phyloP scores from a whole-genome alignment of 208 protist species.

The Plasmodiophora brassicae region DNA sequence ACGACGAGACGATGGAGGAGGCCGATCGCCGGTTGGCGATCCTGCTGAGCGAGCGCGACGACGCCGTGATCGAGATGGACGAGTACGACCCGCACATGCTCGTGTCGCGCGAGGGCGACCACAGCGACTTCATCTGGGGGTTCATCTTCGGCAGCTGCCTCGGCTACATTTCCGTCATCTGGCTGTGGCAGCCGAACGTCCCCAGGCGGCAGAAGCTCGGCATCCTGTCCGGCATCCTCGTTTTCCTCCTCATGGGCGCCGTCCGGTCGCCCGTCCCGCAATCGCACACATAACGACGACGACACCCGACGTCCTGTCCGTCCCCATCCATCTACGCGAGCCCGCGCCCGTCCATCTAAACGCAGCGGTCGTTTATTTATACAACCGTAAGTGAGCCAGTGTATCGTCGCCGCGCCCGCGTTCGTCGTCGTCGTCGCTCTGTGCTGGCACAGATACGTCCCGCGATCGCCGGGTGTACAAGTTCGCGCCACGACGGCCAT shows the following conservation, averaged over 20 bases:
- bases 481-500: no score
- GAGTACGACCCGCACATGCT: background rate
- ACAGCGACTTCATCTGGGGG: conserved; percentile 17
- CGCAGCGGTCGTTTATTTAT: no score
- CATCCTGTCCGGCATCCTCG: background rate
- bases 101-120: background rate
- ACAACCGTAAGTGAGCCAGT: no score
- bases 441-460: no score
- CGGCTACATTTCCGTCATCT: background rate
- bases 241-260: background rate
- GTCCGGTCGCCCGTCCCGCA: no score
- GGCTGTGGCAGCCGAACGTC: conserved; percentile 1
- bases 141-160: conserved; percentile 18
- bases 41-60: background rate
- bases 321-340: no score
- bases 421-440: no score
- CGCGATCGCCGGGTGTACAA: no score
- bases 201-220: conserved; percentile 17
- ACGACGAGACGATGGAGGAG: background rate
- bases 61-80: conserved; percentile 14
- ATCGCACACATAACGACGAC: no score
- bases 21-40: background rate
- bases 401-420: no score
- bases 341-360: no score
- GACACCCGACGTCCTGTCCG: no score